These are phyloP conservation scores for Coemansia sp. DNA, from an alignment of 192 early-diverging fungal species.

Conservation along the genomic window DNA sequence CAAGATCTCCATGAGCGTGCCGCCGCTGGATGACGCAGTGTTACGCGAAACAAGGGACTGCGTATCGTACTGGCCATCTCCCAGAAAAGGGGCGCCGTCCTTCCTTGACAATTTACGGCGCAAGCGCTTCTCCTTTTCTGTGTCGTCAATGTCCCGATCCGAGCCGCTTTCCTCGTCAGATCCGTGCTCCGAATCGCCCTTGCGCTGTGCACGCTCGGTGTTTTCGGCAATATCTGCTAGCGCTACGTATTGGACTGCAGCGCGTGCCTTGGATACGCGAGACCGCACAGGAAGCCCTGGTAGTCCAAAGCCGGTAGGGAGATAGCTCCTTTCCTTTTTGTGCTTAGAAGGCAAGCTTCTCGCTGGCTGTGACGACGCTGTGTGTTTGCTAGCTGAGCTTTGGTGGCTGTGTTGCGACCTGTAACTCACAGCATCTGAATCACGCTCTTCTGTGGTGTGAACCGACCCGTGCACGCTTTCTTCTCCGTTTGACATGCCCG, in stretches of 20 bases:
- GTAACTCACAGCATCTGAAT: slow-evolving; percentile 6
- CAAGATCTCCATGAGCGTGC: slow-evolving; percentile 37
- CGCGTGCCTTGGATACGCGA: slow-evolving; percentile 23
- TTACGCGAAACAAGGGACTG: slow-evolving; percentile 24
- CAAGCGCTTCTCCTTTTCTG: not conserved
- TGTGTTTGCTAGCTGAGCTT: slow-evolving; percentile 6
- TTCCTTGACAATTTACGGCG: slow-evolving; percentile 7
- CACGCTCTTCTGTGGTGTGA: not conserved
- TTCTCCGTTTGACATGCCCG: not conserved
- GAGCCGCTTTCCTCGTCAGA: not conserved
- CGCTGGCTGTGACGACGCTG: not conserved
- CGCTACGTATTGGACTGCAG: slow-evolving; percentile 41
- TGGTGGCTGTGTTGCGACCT: slow-evolving; percentile 10
- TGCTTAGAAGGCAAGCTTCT: slow-evolving; percentile 1
- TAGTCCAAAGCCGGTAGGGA: slow-evolving; percentile 30
- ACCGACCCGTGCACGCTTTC: not conserved
- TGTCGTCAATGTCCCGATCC: slow-evolving; percentile 9
- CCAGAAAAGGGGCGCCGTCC: not conserved
- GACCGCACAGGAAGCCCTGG: slow-evolving; percentile 27
- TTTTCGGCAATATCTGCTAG: slow-evolving; percentile 41
- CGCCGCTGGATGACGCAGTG: slow-evolving; percentile 37
- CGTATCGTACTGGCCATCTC: slow-evolving; percentile 9
- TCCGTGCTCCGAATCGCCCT: not conserved
- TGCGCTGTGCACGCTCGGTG: slow-evolving; percentile 20
- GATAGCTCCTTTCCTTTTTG: slow-evolving; percentile 18